phyloP scores from a whole-genome alignment of 257 asterid species.

The Solanum etuberosum region DNA sequence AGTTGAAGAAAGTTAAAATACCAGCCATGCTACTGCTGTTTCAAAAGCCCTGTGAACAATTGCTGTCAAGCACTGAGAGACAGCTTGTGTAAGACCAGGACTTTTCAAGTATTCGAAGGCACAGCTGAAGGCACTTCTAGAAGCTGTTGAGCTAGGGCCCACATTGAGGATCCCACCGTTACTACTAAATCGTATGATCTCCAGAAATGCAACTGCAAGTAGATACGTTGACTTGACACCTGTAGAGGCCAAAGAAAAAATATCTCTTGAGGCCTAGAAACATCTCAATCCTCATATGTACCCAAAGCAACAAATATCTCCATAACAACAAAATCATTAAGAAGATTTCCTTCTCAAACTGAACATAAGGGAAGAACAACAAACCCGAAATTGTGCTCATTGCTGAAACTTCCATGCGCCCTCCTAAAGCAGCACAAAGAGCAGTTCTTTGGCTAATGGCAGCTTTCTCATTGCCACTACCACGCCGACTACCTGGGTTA shows the following conservation, averaged over 20 bases:
- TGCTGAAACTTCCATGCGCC: slow-evolving; percentile 85
- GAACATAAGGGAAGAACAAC: background rate
- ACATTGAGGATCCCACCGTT: slow-evolving; percentile 96
- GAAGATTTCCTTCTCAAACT: slow-evolving; percentile 5
- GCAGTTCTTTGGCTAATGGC: slow-evolving; percentile 91
- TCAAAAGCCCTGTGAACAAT: slow-evolving; percentile 88
- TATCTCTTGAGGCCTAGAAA: background rate
- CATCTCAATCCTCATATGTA: background rate
- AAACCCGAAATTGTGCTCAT: slow-evolving; percentile 88
- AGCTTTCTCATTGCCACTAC: slow-evolving; percentile 91
- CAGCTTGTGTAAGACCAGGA: slow-evolving; percentile 89
- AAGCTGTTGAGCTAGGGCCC: slow-evolving; percentile 46
- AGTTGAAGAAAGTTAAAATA: slow-evolving; percentile 11
- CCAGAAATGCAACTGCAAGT: slow-evolving; percentile 92
- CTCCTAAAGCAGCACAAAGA: slow-evolving; percentile 94
- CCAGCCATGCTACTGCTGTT: slow-evolving; percentile 91
- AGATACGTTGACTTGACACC: slow-evolving; percentile 99
- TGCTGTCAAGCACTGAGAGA: slow-evolving; percentile 94
- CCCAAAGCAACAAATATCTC: background rate
- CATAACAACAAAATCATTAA: background rate
- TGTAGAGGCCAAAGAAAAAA: slow-evolving; percentile 22
- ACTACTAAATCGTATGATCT: slow-evolving; percentile 95
- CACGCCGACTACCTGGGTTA: slow-evolving; percentile 91
- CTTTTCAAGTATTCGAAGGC: slow-evolving; percentile 93
- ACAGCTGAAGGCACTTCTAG: slow-evolving; percentile 94